These are phyloP conservation scores for Carex scoparia DNA, from an alignment of 176 grass and related monocot genomes.

Conservation along the genomic window DNA sequence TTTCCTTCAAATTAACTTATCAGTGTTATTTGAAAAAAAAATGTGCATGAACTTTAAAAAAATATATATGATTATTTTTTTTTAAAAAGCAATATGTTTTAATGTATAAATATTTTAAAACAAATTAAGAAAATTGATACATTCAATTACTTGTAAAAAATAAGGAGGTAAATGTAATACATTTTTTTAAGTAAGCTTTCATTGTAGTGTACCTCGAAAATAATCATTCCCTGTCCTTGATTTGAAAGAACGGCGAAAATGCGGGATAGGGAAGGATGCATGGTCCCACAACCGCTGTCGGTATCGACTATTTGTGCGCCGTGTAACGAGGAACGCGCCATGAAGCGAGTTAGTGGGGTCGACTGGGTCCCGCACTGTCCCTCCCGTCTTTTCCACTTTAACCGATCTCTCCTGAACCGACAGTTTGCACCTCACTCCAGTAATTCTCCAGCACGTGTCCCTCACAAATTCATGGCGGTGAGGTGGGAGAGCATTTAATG, in stretches of 20 bases:
- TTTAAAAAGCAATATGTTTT: too few relatives aligned
- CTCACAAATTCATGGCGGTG: conserved; percentile 3
- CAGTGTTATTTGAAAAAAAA: too few relatives aligned
- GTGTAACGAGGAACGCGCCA: conserved; percentile 18
- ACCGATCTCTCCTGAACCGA: background rate
- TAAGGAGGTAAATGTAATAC: too few relatives aligned
- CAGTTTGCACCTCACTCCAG: background rate
- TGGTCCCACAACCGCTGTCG: conserved; percentile 11
- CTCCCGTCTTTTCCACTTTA: background rate
- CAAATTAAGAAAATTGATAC: too few relatives aligned
- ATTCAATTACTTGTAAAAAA: too few relatives aligned
- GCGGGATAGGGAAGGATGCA: background rate
- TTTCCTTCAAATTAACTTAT: too few relatives aligned
- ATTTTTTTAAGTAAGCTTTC: too few relatives aligned
- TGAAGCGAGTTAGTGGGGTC: background rate
- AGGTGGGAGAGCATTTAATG: conserved; percentile 17
- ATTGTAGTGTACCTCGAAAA: background rate
- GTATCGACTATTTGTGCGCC: conserved; percentile 26
- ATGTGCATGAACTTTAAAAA: too few relatives aligned
- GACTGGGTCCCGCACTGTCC: background rate
- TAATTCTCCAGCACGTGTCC: background rate
- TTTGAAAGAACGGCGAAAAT: conserved; percentile 1
- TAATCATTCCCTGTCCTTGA: background rate
- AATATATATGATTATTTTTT: too few relatives aligned
- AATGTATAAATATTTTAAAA: too few relatives aligned